Percentiles rank a stretch among this genome's conserved stretches.
Evolutionary conservation across 805 yeast genomes (phyloP).

Genomic region (Isabelozyma gotoi): DNA sequence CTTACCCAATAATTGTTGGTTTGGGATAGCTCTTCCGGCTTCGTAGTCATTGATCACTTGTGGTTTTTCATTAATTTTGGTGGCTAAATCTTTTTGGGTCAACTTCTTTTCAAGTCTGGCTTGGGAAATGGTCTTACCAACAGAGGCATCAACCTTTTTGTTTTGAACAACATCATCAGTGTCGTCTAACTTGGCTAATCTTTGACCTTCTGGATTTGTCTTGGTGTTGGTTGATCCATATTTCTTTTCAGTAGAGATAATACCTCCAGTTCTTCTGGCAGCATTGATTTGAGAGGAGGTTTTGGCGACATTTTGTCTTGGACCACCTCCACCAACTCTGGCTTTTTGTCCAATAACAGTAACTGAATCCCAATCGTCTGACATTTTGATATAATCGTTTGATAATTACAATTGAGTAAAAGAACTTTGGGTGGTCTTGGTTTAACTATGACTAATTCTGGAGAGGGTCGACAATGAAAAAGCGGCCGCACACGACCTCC

Average conservation of each 20-base stretch:
- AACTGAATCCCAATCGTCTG: constrained; percentile 84
- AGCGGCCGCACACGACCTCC: constrained; percentile 5
- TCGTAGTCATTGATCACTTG: constrained; percentile 94
- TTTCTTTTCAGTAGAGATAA: constrained; percentile 90
- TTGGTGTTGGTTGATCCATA: constrained; percentile 62
- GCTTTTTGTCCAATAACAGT: constrained; percentile 89
- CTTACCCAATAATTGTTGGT: constrained; percentile 90
- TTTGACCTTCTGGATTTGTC: constrained; percentile 87
- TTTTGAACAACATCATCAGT: constrained; percentile 92
- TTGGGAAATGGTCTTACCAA: constrained; percentile 83
- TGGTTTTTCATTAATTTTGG: constrained; percentile 93
- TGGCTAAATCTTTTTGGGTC: constrained; percentile 96
- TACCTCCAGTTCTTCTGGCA: constrained; percentile 90
- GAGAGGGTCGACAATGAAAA: background rate
- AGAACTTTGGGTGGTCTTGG: background rate
- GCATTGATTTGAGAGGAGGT: constrained; percentile 79
- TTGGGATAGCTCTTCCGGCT: constrained; percentile 94
- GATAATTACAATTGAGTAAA: background rate
- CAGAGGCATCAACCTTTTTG: constrained; percentile 77
- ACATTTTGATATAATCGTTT: constrained; percentile 23
- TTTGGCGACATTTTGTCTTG: constrained; percentile 81
- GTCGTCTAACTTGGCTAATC: constrained; percentile 89
- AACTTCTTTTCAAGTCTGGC: constrained; percentile 86
- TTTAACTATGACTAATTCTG: background rate
- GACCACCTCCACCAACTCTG: constrained; percentile 85